Conservation (phyloP, 1,139 yeast genomes). For the Kurtzmaniella quercitrusa region DNA sequence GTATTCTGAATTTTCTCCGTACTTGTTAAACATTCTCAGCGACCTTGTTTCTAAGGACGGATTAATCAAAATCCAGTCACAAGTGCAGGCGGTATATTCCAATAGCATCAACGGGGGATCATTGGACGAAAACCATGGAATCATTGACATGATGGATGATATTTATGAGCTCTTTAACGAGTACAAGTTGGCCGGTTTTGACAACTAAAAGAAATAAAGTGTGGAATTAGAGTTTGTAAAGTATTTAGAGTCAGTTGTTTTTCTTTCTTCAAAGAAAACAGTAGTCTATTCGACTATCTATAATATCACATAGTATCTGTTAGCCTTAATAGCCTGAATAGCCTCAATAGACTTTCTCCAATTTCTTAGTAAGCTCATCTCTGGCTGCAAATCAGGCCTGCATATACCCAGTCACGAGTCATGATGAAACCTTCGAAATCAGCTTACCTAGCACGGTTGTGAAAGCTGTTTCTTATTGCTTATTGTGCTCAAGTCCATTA, state of each 20-base stretch:
- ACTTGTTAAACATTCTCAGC: slow-evolving; percentile 50
- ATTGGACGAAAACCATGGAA: slow-evolving; percentile 46
- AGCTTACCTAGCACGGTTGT: neutral
- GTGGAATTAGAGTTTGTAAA: neutral
- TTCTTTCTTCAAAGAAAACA: too few species aligned
- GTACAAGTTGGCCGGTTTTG: slow-evolving; percentile 42
- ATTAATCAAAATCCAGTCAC: slow-evolving; percentile 66
- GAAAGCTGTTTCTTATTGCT: neutral
- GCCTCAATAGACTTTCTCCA: neutral
- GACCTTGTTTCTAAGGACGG: slow-evolving; percentile 75
- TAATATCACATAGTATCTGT: too few species aligned
- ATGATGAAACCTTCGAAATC: slow-evolving; percentile 3
- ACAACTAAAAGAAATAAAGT: slow-evolving; percentile 20
- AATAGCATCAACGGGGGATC: slow-evolving; percentile 26
- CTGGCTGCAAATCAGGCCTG: slow-evolving; percentile 2
- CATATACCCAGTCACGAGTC: slow-evolving; percentile 3
- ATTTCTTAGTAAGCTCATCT: neutral
- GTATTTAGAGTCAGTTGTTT: too few species aligned
- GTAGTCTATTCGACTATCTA: too few species aligned
- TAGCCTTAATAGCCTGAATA: too few species aligned
- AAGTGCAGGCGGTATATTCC: slow-evolving; percentile 70
- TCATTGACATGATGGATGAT: slow-evolving; percentile 56
- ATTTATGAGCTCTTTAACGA: slow-evolving; percentile 46
- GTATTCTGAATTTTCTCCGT: slow-evolving; percentile 87
- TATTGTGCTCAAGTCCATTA: too few species aligned